phyloP scores from a whole-genome alignment of 1,284 basidiomycete species.

The Malassezia pachydermatis region DNA sequence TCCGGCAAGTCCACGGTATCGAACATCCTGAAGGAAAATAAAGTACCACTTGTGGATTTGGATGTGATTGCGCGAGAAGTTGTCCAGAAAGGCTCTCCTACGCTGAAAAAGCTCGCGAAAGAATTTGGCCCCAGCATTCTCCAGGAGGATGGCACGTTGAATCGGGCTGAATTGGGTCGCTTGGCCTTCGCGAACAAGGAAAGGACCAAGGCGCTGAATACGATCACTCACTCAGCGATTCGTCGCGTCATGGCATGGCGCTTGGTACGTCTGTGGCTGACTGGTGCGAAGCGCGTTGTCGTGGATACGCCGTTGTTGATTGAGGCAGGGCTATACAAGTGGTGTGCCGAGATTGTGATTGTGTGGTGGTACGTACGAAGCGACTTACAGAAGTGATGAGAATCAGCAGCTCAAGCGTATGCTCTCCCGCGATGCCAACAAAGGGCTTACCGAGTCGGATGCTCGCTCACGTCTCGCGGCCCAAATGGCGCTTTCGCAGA shows the following conservation, averaged over 20 bases:
- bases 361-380: constrained; percentile 69
- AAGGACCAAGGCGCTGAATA: constrained; percentile 66
- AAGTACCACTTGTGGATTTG: constrained; percentile 70
- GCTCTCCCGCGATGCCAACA: constrained; percentile 32
- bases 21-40: not conserved
- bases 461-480: constrained; percentile 66
- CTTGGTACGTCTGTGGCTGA: constrained; percentile 64
- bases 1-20: constrained; percentile 55
- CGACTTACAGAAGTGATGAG: constrained; percentile 12
- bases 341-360: constrained; percentile 71
- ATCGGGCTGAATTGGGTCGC: constrained; percentile 71
- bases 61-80: constrained; percentile 80
- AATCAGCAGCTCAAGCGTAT: constrained; percentile 39
- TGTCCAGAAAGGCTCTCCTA: constrained; percentile 71
- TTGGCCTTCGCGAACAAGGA: constrained; percentile 62
- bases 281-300: constrained; percentile 67
- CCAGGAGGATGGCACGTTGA: constrained; percentile 59
- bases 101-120: constrained; percentile 59
- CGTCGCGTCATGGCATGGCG: constrained; percentile 63
- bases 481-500: constrained; percentile 69
- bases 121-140: constrained; percentile 68
- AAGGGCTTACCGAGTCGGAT: constrained; percentile 51
- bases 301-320: constrained; percentile 89
- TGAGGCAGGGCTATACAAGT: constrained; percentile 76
- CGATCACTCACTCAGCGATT: constrained; percentile 82